A percentile compares a stretch with the other conserved stretches of the same genome.
Evolutionary conservation across 441 rosid species (phyloP).

Genomic region (Metrosideros polymorpha): DNA sequence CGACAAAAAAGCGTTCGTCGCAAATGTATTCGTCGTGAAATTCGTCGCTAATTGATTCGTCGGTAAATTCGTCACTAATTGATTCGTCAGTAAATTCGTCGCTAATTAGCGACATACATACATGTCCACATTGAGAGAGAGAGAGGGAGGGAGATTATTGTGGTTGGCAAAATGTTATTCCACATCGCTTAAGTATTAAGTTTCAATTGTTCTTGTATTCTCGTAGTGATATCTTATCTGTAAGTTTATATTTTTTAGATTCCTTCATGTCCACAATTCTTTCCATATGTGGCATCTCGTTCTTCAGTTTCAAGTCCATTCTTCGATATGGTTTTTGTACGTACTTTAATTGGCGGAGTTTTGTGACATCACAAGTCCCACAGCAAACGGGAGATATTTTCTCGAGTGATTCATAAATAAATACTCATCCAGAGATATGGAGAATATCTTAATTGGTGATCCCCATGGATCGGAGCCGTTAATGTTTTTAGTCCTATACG

Average conservation of each 20-base stretch:
- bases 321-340: neutral
- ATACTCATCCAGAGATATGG: neutral
- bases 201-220: neutral
- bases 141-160: neutral
- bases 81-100: too few relatives aligned
- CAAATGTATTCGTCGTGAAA: too few relatives aligned
- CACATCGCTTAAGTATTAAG: neutral
- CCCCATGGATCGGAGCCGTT: neutral
- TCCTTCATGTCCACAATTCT: neutral
- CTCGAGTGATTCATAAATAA: too few relatives aligned
- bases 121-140: neutral
- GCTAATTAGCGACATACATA: too few relatives aligned
- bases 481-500: neutral
- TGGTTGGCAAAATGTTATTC: neutral
- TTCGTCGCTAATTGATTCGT: too few relatives aligned
- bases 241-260: neutral
- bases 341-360: neutral
- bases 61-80: too few relatives aligned
- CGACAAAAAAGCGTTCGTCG: too few relatives aligned
- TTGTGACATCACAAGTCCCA: neutral
- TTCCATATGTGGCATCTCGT: neutral
- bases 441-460: neutral
- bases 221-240: neutral
- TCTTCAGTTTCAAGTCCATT: neutral
- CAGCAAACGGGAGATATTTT: too few relatives aligned